A percentile compares a stretch with the other conserved stretches of the same genome.
Conservation (phyloP, 2,329 filamentous ascomycete genomes). For the Sarocladium oryzae region DNA sequence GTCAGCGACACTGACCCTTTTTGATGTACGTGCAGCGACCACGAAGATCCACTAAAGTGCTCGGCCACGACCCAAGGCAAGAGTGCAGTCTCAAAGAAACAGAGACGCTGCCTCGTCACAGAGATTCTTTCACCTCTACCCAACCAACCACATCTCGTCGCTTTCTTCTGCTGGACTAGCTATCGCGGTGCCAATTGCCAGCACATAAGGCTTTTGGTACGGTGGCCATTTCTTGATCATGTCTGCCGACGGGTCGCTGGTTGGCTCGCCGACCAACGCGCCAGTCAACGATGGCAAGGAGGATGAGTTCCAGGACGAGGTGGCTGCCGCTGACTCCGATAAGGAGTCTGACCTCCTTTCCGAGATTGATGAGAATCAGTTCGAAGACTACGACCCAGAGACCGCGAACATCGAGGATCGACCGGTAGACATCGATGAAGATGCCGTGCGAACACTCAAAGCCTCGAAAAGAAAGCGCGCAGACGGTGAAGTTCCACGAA, state of each 20-base stretch:
- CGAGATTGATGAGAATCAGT: constrained; percentile 64
- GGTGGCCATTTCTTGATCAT: no score
- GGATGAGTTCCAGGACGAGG: constrained; percentile 33
- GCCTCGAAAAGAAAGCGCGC: constrained; percentile 59
- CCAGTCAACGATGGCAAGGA: constrained; percentile 36
- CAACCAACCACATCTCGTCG: neutral
- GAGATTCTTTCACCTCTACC: neutral
- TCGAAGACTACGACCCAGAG: constrained; percentile 62
- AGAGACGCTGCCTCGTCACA: neutral
- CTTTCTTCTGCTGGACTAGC: neutral
- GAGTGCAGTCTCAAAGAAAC: constrained; percentile 14
- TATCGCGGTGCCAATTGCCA: neutral
- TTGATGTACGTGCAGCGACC: neutral
- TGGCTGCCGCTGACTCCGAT: constrained; percentile 40
- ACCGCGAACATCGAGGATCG: constrained; percentile 57
- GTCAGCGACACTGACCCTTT: neutral
- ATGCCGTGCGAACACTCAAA: constrained; percentile 56
- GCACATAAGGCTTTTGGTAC: no score
- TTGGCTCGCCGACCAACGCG: constrained; percentile 28
- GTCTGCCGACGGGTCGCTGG: constrained; percentile 41
- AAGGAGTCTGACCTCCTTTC: constrained; percentile 55
- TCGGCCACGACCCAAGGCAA: neutral
- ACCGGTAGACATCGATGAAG: constrained; percentile 62
- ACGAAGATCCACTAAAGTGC: neutral
- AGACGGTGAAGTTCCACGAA: constrained; percentile 58